Conservation (phyloP, 2,329 filamentous ascomycete genomes). For the Akanthomyces muscarius region DNA sequence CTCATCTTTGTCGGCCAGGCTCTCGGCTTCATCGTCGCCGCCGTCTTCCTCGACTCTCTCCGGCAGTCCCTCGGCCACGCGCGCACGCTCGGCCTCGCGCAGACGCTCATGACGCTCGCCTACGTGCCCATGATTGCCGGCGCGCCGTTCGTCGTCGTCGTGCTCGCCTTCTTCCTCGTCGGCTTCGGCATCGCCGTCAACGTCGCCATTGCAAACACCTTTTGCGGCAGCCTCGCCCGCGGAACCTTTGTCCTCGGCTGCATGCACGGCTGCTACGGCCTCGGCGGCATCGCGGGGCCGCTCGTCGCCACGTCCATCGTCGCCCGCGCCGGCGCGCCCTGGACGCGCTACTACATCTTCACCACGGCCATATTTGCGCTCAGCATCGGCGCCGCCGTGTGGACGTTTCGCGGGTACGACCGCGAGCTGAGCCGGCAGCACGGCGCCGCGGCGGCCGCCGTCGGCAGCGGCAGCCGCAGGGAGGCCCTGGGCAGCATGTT, state of each 20-base stretch:
- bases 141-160: constrained; percentile 67
- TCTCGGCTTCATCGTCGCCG: constrained; percentile 69
- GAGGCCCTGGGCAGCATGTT: constrained; percentile 41
- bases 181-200: constrained; percentile 55
- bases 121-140: constrained; percentile 63
- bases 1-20: constrained; percentile 79
- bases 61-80: constrained; percentile 61
- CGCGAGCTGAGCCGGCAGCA: constrained; percentile 42
- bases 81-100: constrained; percentile 62
- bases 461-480: constrained; percentile 6
- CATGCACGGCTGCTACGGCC: constrained; percentile 64
- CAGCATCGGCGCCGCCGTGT: constrained; percentile 56
- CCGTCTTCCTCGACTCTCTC: constrained; percentile 63
- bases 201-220: constrained; percentile 56
- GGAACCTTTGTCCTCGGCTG: constrained; percentile 54
- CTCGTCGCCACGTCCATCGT: constrained; percentile 72
- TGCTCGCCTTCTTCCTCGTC: constrained; percentile 65
- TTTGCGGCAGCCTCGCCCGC: constrained; percentile 51
- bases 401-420: constrained; percentile 69
- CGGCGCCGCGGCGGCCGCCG: constrained; percentile 32
- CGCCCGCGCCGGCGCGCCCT: constrained; percentile 52
- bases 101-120: constrained; percentile 56
- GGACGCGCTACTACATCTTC: constrained; percentile 72
- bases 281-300: constrained; percentile 64
- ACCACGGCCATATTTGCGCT: constrained; percentile 54